These are phyloP conservation scores for Aphanomyces invadans DNA, from an alignment of 352 stramenopile genomes.

Conservation along the genomic window DNA sequence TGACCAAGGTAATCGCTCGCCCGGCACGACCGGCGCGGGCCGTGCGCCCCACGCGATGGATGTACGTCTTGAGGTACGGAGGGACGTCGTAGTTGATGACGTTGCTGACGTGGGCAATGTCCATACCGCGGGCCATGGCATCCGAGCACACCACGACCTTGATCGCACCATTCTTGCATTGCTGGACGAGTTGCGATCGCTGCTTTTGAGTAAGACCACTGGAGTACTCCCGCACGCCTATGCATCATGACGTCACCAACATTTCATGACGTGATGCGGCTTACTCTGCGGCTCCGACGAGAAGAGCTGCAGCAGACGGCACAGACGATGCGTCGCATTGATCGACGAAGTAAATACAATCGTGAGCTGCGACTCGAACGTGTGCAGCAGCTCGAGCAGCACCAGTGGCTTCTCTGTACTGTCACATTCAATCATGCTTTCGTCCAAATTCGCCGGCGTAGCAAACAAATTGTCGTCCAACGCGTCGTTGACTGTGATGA, in stretches of 20 bases:
- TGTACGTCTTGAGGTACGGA: constrained; percentile 88
- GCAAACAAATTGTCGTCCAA: constrained; percentile 68
- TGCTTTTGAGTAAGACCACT: constrained; percentile 77
- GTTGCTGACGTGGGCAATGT: constrained; percentile 86
- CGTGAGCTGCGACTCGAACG: constrained; percentile 62
- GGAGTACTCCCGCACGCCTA: constrained; percentile 64
- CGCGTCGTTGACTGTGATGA: constrained; percentile 60
- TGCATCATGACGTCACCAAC: no score
- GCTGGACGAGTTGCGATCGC: constrained; percentile 59
- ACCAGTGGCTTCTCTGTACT: constrained; percentile 93
- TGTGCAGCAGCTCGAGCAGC: constrained; percentile 87
- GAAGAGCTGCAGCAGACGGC: constrained; percentile 89
- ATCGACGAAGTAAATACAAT: constrained; percentile 96
- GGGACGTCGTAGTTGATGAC: constrained; percentile 95
- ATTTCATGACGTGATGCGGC: not conserved
- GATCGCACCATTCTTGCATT: constrained; percentile 56
- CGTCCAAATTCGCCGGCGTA: constrained; percentile 67
- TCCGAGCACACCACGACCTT: constrained; percentile 88
- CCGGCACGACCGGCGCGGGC: constrained; percentile 71
- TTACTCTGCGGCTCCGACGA: constrained; percentile 12
- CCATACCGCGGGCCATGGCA: constrained; percentile 89
- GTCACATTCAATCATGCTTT: constrained; percentile 90
- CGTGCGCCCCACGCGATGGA: constrained; percentile 78
- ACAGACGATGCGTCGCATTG: constrained; percentile 94
- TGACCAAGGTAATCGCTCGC: constrained; percentile 69